Evolutionary conservation across 768 basidiomycete genomes (phyloP).

Genomic region (Chalciporus pseudorubinellus): DNA sequence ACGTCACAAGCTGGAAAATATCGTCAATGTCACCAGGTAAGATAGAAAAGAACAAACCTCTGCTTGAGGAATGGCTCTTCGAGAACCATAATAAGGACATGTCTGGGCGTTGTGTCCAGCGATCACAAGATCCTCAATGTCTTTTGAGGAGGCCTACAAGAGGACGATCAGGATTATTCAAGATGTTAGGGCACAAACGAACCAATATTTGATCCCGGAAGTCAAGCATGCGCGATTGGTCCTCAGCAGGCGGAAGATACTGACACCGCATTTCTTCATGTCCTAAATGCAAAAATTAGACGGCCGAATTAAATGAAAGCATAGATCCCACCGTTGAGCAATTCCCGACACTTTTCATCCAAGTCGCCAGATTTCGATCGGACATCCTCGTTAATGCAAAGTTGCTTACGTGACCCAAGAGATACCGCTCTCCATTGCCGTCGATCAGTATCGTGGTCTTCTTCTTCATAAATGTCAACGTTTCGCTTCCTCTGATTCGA

Average conservation of each 20-base stretch:
- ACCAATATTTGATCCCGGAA: conserved; percentile 87
- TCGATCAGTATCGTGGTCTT: conserved; percentile 21
- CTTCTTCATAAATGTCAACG: conserved; percentile 23
- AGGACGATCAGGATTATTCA: background rate
- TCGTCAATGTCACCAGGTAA: background rate
- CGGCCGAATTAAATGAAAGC: background rate
- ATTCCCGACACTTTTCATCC: conserved; percentile 85
- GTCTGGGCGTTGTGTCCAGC: conserved; percentile 65
- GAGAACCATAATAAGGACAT: conserved; percentile 93
- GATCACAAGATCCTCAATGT: conserved; percentile 88
- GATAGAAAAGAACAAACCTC: conserved; percentile 51
- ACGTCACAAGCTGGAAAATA: conserved; percentile 66
- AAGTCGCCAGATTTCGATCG: conserved; percentile 62
- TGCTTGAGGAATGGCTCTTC: conserved; percentile 85
- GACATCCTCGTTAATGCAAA: conserved; percentile 88
- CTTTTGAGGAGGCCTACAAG: conserved; percentile 77
- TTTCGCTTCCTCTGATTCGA: conserved; percentile 17
- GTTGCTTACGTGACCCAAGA: conserved; percentile 84
- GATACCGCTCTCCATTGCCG: conserved; percentile 63
- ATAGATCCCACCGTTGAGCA: conserved; percentile 55
- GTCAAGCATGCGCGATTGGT: conserved; percentile 71
- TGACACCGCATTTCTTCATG: conserved; percentile 70
- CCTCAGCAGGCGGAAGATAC: conserved; percentile 67
- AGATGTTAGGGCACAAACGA: background rate
- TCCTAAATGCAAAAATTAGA: conserved; percentile 37